Conservation (phyloP, 1,139 yeast genomes). For the Saccharomyces hybrid region DNA sequence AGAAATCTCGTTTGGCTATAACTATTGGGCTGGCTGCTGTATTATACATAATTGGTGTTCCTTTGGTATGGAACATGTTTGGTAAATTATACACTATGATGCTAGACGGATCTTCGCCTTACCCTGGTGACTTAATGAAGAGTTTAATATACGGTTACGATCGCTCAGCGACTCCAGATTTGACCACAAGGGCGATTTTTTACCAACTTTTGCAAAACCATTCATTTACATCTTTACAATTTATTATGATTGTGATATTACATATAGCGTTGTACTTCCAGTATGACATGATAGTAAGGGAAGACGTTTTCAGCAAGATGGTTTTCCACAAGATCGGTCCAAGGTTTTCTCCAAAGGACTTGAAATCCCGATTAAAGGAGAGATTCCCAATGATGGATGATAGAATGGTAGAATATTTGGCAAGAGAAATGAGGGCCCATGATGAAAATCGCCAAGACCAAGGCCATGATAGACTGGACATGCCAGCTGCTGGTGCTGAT, state of each 20-base stretch:
- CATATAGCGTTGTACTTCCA: conserved; percentile 47
- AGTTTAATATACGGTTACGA: conserved; percentile 46
- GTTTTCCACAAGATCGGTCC: conserved; percentile 50
- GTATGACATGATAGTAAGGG: conserved; percentile 67
- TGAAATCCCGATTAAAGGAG: conserved; percentile 20
- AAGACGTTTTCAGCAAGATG: conserved; percentile 55
- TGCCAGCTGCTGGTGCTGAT: conserved; percentile 3
- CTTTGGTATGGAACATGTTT: conserved; percentile 47
- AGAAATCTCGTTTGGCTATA: conserved; percentile 28
- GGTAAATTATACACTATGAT: conserved; percentile 49
- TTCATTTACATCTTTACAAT: conserved; percentile 23
- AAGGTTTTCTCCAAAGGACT: conserved; percentile 37
- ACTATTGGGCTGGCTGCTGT: conserved; percentile 35
- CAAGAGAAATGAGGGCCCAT: conserved; percentile 21
- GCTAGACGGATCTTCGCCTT: conserved; percentile 45
- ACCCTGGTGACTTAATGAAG: conserved; percentile 32
- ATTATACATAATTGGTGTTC: conserved; percentile 45
- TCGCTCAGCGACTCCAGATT: conserved; percentile 4
- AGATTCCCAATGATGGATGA: conserved; percentile 29
- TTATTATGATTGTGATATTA: conserved; percentile 34
- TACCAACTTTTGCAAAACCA: conserved; percentile 16
- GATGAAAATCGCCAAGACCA: conserved; percentile 1
- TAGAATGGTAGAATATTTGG: conserved; percentile 23
- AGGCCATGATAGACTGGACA: neutral
- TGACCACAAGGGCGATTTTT: conserved; percentile 7